phyloP scores from a whole-genome alignment of 148 eudicot genomes.

The Pouteria glomerata region DNA sequence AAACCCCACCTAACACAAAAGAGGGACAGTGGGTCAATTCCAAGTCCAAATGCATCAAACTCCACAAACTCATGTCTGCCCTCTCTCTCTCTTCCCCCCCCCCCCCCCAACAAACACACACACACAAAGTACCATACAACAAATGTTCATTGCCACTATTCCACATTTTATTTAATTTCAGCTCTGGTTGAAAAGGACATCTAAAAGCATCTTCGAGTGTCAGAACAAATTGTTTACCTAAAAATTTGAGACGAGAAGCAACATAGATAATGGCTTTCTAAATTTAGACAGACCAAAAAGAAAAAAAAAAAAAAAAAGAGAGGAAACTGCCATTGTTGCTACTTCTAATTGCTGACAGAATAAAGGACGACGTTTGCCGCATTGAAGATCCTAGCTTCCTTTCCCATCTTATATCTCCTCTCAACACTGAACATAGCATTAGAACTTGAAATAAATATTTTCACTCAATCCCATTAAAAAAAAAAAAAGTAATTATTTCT shows the following conservation, averaged over 20 bases:
- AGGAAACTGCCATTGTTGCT: not conserved
- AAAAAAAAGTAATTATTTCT: not conserved
- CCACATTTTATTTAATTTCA: too few relatives aligned
- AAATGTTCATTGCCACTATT: too few relatives aligned
- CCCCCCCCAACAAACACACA: too few relatives aligned
- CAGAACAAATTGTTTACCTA: too few relatives aligned
- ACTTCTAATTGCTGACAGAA: not conserved
- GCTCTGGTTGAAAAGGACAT: too few relatives aligned
- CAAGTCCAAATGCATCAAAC: constrained; percentile 7
- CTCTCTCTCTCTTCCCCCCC: too few relatives aligned
- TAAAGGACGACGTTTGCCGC: not conserved
- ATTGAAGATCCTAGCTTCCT: not conserved
- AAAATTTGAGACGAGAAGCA: not conserved
- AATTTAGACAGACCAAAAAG: too few relatives aligned
- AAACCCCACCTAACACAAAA: constrained; percentile 79
- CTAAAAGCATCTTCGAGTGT: too few relatives aligned
- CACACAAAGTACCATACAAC: too few relatives aligned
- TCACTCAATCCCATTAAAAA: not conserved
- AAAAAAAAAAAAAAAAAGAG: not conserved
- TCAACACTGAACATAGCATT: not conserved
- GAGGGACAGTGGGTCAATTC: constrained; percentile 6
- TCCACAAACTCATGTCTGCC: not conserved
- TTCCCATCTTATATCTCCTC: not conserved
- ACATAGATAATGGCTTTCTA: not conserved
- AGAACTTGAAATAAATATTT: constrained; percentile 3